These are phyloP conservation scores for Vanilla planifolia DNA, from an alignment of 106 monocot species.

Conservation along the genomic window DNA sequence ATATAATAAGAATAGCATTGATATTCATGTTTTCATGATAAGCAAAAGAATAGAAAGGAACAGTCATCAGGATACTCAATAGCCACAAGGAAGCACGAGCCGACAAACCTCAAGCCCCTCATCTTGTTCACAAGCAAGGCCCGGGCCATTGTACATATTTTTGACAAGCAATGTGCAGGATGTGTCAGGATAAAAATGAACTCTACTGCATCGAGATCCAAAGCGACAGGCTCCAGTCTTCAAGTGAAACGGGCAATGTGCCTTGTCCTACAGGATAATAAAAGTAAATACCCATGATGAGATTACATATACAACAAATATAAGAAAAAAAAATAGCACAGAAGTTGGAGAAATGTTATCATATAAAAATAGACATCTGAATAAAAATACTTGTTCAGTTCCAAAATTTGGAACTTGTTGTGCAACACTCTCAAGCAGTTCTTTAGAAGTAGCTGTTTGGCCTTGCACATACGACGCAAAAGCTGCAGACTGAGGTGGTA, in stretches of 20 bases:
- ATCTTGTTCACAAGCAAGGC: slow-evolving; percentile 93
- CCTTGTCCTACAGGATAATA: slow-evolving; percentile 67
- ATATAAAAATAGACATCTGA: background rate
- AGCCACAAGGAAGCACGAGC: slow-evolving; percentile 40
- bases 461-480: slow-evolving; percentile 37
- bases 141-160: slow-evolving; percentile 96
- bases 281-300: background rate
- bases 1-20: background rate
- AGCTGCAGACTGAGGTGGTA: slow-evolving; percentile 78
- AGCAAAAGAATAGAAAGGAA: background rate
- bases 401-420: slow-evolving; percentile 95
- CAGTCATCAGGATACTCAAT: slow-evolving; percentile 59
- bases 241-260: slow-evolving; percentile 95
- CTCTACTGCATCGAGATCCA: slow-evolving; percentile 75
- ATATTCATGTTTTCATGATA: background rate
- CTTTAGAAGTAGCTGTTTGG: slow-evolving; percentile 43
- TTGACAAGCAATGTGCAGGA: slow-evolving; percentile 90
- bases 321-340: background rate
- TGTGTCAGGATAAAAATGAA: slow-evolving; percentile 95
- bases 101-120: slow-evolving; percentile 99
- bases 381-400: slow-evolving; percentile 69
- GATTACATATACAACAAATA: no score
- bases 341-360: background rate
- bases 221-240: slow-evolving; percentile 97
- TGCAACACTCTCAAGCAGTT: slow-evolving; percentile 63